Evolutionary conservation across 1,139 yeast species (phyloP), one percentile per base, ranked within the genome.

Genomic region (Debaryomycetaceae sp.): DNA sequence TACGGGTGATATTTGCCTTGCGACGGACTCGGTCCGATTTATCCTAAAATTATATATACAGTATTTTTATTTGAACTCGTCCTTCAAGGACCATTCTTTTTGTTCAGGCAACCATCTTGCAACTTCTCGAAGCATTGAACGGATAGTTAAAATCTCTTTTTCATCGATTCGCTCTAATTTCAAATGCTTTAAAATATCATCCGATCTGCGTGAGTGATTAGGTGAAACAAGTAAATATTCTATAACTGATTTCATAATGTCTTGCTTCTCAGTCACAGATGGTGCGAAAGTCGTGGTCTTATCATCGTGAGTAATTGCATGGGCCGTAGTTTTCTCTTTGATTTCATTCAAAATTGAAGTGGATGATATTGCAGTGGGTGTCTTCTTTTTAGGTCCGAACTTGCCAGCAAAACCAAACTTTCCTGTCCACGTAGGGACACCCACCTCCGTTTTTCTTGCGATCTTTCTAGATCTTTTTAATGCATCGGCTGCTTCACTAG

Each of bases 371-470:
- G 44, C 29, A 34, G 47, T 41, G 51, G 55, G 20, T n/a, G 34
- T 29, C 31, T 49, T 46, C 44, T 47, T 52, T 42, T 60, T 65
- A 4, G 57, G 55, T 37, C 73, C 55, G 62, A 65, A 63, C 63
- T 75, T 46, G 2, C 97, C 97, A 0, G 97, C 96, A 22, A 71
- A 63, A 0, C 99, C 99, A 69, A 85, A 89, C 53, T 80, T 80
- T 0, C 99, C 99, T 0, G 99, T 93, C 96, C 97, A 93, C 0
- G 99, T 93, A 0, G 97, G 98, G 0, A 87, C 83, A 4, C 96
- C 96, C 27, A 90, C 72, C 33, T 78, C 79, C 23, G 81, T 81
- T 48, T 73, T 76, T 43, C 88, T 74, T 0, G 96, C 80, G 27
- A 71, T 67, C 45, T 70, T 77, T 41, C 96, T 67, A 0, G 97